Base-by-base conservation (phyloP, 2,329 filamentous ascomycete genomes). In the Pestalotiopsis fici region DNA sequence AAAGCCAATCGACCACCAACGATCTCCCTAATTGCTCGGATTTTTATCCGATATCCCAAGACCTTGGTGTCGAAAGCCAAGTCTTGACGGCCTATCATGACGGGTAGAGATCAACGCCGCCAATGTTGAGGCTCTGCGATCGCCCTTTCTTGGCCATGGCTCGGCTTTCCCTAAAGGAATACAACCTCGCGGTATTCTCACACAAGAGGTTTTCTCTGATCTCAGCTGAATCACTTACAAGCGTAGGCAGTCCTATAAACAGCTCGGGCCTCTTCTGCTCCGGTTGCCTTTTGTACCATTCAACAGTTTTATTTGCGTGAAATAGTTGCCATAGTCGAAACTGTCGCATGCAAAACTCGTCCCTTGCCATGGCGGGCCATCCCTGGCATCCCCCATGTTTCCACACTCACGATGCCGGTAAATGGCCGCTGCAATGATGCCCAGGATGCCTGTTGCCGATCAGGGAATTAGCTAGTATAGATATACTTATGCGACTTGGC, bases 101-200 rank as follows among this genome's bases (percentile, higher is more conserved):
- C n/a, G 39, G 43, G 37, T 37, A 62, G 3, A 25, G 11, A 15
- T 60, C 31, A 7, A 18, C 59, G 12, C 21, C 59, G n/a, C 18
- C 21, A n/a, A 43, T 62, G 6, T 43, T 62, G 59, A 18, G 59
- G 59, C 59, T 62, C 59, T 62, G 59, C 59, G 39, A 62, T 62
- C 35, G 31, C 13, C n/a, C 1, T 35, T 6, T 2, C n/a, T 21
- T 18, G 37, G 39, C 59, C 25, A 47, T 62, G 6, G 13, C 43
- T 50, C n/a, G 43, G 43, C 43, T 50, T 50, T 23, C 18, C 43
- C 18, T 21, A 50, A 50, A 50, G n/a, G 43, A 15, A 50, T 11
- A 50, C 43, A 18, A 9, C 43, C 43, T 50, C 21, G 18, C 21
- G 18, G 7, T 21, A 3, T 50, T 23, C 18, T 21, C 31, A 31